Conservation (phyloP, 768 basidiomycete species). For the Rhizopogon vesiculosus region DNA sequence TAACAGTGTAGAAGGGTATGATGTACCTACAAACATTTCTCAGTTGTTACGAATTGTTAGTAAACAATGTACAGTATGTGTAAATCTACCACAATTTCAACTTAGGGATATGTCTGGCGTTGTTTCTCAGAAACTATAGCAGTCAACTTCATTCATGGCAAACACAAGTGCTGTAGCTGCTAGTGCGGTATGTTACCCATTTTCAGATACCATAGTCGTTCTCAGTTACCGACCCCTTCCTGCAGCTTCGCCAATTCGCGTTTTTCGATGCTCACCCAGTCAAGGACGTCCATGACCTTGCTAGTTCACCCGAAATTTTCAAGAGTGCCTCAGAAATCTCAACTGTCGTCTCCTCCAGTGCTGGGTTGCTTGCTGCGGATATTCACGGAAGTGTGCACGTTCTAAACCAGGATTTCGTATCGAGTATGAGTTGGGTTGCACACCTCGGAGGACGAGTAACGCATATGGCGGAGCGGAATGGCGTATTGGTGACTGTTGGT, state of each 20-base stretch:
- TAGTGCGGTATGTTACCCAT: constrained; percentile 12
- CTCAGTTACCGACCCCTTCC: constrained; percentile 6
- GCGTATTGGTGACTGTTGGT: constrained; percentile 87
- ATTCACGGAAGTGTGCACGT: constrained; percentile 81
- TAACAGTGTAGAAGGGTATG: too few species aligned
- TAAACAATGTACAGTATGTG: background rate
- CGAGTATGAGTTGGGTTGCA: constrained; percentile 70
- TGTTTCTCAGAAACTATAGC: background rate
- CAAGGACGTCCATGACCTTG: constrained; percentile 75
- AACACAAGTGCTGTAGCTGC: background rate
- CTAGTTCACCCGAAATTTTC: constrained; percentile 73
- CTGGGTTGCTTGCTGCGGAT: constrained; percentile 75
- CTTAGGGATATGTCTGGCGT: too few species aligned
- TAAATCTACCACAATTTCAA: too few species aligned
- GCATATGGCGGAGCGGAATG: constrained; percentile 80
- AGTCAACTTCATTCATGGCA: background rate
- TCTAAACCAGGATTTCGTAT: constrained; percentile 70
- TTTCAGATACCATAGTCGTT: background rate
- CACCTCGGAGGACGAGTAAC: constrained; percentile 78
- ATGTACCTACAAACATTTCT: too few species aligned
- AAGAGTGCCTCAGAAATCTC: constrained; percentile 76
- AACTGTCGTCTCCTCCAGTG: constrained; percentile 54
- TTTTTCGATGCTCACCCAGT: constrained; percentile 83
- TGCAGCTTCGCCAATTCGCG: constrained; percentile 81
- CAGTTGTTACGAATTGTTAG: too few species aligned